phyloP scores from a whole-genome alignment of 768 basidiomycete genomes.

The Polyporus arcularius region DNA sequence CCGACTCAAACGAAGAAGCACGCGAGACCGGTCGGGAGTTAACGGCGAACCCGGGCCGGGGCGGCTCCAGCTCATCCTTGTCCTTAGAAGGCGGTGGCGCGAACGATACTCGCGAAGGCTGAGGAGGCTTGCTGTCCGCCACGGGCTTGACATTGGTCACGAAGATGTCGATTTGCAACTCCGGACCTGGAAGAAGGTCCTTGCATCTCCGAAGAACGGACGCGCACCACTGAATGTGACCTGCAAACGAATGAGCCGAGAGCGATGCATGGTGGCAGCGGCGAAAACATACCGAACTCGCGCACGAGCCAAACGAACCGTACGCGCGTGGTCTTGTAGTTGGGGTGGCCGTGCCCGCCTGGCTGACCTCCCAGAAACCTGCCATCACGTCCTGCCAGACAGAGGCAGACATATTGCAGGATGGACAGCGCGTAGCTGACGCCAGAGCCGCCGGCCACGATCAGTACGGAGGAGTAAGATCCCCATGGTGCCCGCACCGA shows the following conservation, averaged over 20 bases:
- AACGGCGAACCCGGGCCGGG: conserved; percentile 29
- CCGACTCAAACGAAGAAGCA: conserved; percentile 26
- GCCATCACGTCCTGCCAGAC: conserved; percentile 57
- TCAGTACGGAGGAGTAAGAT: conserved; percentile 55
- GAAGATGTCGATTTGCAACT: conserved; percentile 70
- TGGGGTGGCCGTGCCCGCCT: conserved; percentile 44
- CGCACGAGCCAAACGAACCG: conserved; percentile 78
- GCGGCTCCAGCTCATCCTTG: conserved; percentile 34
- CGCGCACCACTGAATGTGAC: conserved; percentile 79
- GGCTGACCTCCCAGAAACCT: conserved; percentile 45
- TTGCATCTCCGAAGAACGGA: conserved; percentile 63
- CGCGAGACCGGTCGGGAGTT: conserved; percentile 13
- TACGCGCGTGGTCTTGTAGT: conserved; percentile 51
- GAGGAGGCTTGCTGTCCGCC: neutral
- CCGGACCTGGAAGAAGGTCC: conserved; percentile 46
- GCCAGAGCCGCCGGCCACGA: conserved; percentile 74
- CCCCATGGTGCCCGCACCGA: conserved; percentile 60
- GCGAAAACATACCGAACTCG: conserved; percentile 61
- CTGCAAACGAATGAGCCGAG: conserved; percentile 34
- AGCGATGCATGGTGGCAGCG: neutral
- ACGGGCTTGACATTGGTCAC: conserved; percentile 59
- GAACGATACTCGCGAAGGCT: neutral
- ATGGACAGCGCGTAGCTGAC: conserved; percentile 72
- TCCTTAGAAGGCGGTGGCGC: neutral
- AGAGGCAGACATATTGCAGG: conserved; percentile 62